phyloP scores from a whole-genome alignment of 139 green algal species.

The Chlorella sp. region DNA sequence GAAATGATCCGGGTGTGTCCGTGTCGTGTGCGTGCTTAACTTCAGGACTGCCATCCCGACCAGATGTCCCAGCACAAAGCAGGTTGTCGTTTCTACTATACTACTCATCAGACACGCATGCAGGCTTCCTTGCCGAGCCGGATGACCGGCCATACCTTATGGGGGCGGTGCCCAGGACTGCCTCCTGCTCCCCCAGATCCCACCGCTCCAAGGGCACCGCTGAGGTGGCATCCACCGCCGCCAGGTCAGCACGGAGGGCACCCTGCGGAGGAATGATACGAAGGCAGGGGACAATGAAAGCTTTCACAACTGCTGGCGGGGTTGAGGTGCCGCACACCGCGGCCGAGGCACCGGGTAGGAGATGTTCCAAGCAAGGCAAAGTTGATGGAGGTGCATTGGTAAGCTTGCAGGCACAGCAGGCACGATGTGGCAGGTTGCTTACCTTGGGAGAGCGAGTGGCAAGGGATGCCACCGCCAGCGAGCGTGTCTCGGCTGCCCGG shows the following conservation, averaged over 20 bases:
- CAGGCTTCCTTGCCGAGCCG: conserved; percentile 4
- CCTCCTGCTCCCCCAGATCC: conserved; percentile 41
- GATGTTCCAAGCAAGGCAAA: too few species aligned
- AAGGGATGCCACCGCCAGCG: conserved; percentile 2
- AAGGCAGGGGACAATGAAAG: not conserved
- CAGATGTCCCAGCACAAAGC: too few species aligned
- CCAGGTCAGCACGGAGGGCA: conserved; percentile 22
- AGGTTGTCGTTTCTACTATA: too few species aligned
- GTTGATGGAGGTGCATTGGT: not conserved
- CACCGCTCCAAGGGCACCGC: conserved; percentile 48
- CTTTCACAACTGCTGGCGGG: not conserved
- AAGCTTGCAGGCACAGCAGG: not conserved
- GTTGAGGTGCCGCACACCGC: not conserved
- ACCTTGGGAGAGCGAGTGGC: conserved; percentile 38
- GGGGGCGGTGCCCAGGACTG: conserved; percentile 16
- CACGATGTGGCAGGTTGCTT: not conserved
- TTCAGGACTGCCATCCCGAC: too few species aligned
- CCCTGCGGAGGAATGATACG: not conserved
- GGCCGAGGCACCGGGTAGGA: not conserved
- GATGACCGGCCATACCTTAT: conserved; percentile 46
- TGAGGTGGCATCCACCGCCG: conserved; percentile 34
- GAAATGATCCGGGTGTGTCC: not conserved
- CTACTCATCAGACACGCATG: not conserved
- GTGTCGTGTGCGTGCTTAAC: not conserved
- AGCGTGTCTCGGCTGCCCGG: not conserved